These are phyloP conservation scores for Pseudognaphalium luteoalbum DNA, from an alignment of 129 eudicot species.

Conservation along the genomic window DNA sequence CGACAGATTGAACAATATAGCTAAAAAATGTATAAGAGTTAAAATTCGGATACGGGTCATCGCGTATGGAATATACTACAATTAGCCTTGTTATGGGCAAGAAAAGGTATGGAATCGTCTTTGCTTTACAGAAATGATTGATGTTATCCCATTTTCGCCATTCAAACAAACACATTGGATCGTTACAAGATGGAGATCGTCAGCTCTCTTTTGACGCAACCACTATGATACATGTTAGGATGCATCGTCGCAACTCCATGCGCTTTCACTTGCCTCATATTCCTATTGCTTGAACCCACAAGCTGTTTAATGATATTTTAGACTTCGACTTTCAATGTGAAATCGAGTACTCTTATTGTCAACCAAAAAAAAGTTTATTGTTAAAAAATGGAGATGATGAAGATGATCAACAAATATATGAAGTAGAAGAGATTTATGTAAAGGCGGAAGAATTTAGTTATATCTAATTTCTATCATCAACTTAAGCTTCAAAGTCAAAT, in stretches of 20 bases:
- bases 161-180: constrained; percentile 29
- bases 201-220: constrained; percentile 83
- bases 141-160: constrained; percentile 34
- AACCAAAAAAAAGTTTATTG: constrained; percentile 40
- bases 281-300: constrained; percentile 72
- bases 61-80: constrained; percentile 67
- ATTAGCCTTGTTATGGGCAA: constrained; percentile 65
- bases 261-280: constrained; percentile 65
- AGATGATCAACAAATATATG: not conserved
- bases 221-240: constrained; percentile 59
- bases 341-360: constrained; percentile 18
- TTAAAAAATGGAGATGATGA: constrained; percentile 16
- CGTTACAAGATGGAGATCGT: constrained; percentile 58
- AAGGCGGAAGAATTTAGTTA: constrained; percentile 83
- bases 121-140: constrained; percentile 37
- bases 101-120: constrained; percentile 63
- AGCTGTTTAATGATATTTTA: constrained; percentile 42
- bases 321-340: constrained; percentile 35
- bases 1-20: no score
- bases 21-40: constrained; percentile 33
- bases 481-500: constrained; percentile 76
- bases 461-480: constrained; percentile 66
- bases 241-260: constrained; percentile 80
- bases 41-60: constrained; percentile 34
- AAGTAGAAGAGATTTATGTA: constrained; percentile 56